These are phyloP conservation scores for Kwoniella mangroviensis DNA, from an alignment of 768 basidiomycete genomes.

Conservation along the genomic window DNA sequence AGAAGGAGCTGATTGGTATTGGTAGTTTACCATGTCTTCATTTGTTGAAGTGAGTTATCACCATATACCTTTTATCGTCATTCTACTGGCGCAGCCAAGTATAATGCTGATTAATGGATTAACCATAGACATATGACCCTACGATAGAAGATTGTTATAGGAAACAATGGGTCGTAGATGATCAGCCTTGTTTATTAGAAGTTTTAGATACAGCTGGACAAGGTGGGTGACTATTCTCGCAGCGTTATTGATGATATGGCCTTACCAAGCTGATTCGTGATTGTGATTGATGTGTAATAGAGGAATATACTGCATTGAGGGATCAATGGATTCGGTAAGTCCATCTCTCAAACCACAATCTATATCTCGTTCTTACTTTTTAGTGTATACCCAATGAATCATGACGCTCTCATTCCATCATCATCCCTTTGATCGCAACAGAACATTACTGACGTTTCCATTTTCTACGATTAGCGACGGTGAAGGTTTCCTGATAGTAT, in stretches of 20 bases:
- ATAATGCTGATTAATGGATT: not conserved
- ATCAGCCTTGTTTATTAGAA: conserved; percentile 92
- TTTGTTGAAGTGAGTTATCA: conserved; percentile 73
- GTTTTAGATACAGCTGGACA: conserved; percentile 97
- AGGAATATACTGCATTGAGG: conserved; percentile 94
- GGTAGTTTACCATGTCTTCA: conserved; percentile 89
- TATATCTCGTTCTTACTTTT: not conserved
- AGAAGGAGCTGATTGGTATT: no score
- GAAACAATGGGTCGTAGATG: conserved; percentile 92
- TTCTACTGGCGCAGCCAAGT: not conserved
- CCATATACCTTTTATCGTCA: not conserved
- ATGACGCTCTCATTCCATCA: not conserved
- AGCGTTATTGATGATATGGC: not conserved
- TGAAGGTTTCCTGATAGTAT: conserved; percentile 96
- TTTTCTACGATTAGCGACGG: conserved; percentile 69
- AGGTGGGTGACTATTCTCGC: conserved; percentile 64
- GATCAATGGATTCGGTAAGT: conserved; percentile 95
- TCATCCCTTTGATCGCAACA: not conserved
- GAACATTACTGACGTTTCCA: conserved; percentile 17
- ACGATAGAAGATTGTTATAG: conserved; percentile 98
- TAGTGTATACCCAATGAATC: no score
- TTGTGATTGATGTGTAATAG: conserved; percentile 59
- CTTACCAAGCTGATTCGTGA: conserved; percentile 1
- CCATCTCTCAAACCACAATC: not conserved
- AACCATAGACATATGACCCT: conserved; percentile 84